phyloP scores from a whole-genome alignment of 2,329 filamentous ascomycete species.

The Graphiopsis chlorocephala region DNA sequence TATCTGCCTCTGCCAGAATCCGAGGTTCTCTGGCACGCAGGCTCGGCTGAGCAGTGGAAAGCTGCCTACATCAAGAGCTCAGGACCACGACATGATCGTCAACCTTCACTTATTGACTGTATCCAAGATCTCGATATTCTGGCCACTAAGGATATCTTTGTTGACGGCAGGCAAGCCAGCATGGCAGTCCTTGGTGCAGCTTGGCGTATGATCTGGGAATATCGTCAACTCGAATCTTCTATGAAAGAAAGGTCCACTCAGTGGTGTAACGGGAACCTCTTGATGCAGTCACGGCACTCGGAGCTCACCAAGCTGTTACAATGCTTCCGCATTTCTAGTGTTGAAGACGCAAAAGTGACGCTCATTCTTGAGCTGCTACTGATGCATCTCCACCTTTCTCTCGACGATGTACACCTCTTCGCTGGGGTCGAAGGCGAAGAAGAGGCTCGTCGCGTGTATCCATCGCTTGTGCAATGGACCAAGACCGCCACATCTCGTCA shows the following conservation, averaged over 20 bases:
- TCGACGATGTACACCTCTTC: slow-evolving; percentile 66
- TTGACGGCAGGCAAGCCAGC: slow-evolving; percentile 58
- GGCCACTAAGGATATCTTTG: slow-evolving; percentile 45
- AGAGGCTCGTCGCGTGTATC: slow-evolving; percentile 60
- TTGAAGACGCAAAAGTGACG: slow-evolving; percentile 34
- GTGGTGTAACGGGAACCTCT: slow-evolving; percentile 37
- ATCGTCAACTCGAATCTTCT: slow-evolving; percentile 57
- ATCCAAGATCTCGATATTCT: slow-evolving; percentile 57
- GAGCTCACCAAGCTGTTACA: slow-evolving; percentile 61
- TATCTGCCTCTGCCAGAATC: slow-evolving; percentile 63
- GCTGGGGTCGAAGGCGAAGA: slow-evolving; percentile 66
- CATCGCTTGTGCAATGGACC: slow-evolving; percentile 59
- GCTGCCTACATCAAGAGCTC: slow-evolving; percentile 49
- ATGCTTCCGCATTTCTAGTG: slow-evolving; percentile 46
- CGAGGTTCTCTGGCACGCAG: slow-evolving; percentile 64
- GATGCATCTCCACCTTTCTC: slow-evolving; percentile 62
- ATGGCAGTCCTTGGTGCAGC: slow-evolving; percentile 64
- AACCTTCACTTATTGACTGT: slow-evolving; percentile 55
- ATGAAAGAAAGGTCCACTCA: slow-evolving; percentile 49
- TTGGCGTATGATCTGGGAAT: slow-evolving; percentile 66
- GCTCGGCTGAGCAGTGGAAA: slow-evolving; percentile 64
- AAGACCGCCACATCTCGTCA: slow-evolving; percentile 55
- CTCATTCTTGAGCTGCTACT: slow-evolving; percentile 53
- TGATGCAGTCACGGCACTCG: slow-evolving; percentile 55
- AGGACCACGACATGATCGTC: slow-evolving; percentile 38